Base-by-base conservation (phyloP, 2,329 filamentous ascomycete genomes). In the Ophiostoma triangulosporum region DNA sequence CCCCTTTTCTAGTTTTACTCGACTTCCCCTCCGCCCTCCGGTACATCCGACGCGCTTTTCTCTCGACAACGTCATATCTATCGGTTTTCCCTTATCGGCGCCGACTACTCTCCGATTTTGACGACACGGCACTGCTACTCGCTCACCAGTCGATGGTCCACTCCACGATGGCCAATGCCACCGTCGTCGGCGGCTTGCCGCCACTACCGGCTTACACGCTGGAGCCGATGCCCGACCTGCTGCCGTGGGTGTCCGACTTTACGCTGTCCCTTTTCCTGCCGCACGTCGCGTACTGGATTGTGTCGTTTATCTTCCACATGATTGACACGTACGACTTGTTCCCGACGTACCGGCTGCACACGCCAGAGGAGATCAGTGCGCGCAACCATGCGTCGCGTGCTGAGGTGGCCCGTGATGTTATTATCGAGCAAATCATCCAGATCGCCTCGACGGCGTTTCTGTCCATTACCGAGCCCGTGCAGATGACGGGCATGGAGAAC, bases 341-440 rank as follows among this genome's bases (percentile, higher is more conserved):
- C 66, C 84, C 90, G 17, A 81, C 94, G 63, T 96, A 97, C 70
- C 85, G 93, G 58, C 76, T 98, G 40, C 93, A 98, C 70, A 97
- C 93, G 0, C 93, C 93, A 14, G 89, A 88, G 51, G 91, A 97
- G 69, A 85, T 97, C 58, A 66, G 83, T 33, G 87, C 88, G 68
- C 81, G 90, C 62, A 96, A 96, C 69, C 88, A 88, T 64, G 91
- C 88, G 52, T 80, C 86, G 48, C 81, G 88, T 58, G 87, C 79
- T 70, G 84, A 96, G 63, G 89, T 95, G 3, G 80, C 91, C 58
- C 83, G 87, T 66, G 91, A 97, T 73, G 91, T 97, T 60, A 71
- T 97, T 53, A 65, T 97, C 55, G 91, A 98, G 70, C 93, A 98
- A 66, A 67, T 91, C 57, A 86, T 98, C 49, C 93, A 98, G 72